Evolutionary conservation across 805 yeast genomes (phyloP), one percentile per base, ranked within the genome.

Genomic region (Maudiozyma bulderi): DNA sequence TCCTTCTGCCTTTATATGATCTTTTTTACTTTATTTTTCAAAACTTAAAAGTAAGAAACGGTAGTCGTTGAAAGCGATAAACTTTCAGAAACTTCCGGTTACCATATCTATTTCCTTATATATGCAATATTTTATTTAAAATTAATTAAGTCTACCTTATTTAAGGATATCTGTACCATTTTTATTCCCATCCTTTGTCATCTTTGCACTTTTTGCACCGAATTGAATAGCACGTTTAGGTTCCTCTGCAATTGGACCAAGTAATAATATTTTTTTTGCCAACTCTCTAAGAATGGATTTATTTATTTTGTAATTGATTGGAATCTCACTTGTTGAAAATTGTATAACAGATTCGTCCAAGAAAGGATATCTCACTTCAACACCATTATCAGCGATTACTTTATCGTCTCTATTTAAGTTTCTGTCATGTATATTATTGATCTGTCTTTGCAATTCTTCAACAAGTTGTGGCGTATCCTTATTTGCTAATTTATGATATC

Each of bases 161-260:
- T 52, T 51, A 31, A 70, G 48, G 47, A 66, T 57, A 57, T 84
- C 93, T 0, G 90, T 84, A 0, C 98, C 98, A 57, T 81, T 84
- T 40, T 77, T 72, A 56, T 80, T 84, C 4, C 90, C 83, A 42
- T 84, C 78, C 1, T 91, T 91, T 3, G 80, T 73, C 83, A 93
- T 80, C 65, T 91, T 95, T 1, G 99, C 99, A 61, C 95, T 84
- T 54, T 85, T 82, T 0, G 98, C 86, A 0, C 99, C 99, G 65
- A 93, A 93, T 61, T 93, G 99, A 52, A 93, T 89, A 0, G 99
- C 99, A 44, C 99, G 73, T 61, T 93, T 93, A 1, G 84, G 79
- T 60, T 93, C 98, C 26, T 72, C 70, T 14, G 80, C 68, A 0
- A 89, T 93, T 62, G 73, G 74, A 0, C 54, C 61, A 34, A 87